These are phyloP conservation scores for Fagopyrum homotropicum DNA, from an alignment of 148 eudicot genomes.

Conservation along the genomic window DNA sequence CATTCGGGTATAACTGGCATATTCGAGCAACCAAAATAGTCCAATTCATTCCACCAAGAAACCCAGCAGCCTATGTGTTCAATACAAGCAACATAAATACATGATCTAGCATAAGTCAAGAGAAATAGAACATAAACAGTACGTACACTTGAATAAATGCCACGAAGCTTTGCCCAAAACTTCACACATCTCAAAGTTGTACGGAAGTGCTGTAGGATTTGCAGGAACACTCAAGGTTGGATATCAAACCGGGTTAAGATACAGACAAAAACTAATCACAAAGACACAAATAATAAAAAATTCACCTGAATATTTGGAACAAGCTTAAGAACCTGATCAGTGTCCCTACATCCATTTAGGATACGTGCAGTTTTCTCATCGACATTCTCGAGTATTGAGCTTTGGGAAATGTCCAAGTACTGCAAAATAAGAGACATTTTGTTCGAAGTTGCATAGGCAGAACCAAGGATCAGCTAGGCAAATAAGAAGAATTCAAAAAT, in stretches of 20 bases:
- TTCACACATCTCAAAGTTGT: conserved; percentile 36
- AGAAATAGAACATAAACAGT: background rate
- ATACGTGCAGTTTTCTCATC: conserved; percentile 51
- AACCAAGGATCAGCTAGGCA: too few species aligned
- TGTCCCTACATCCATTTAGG: conserved; percentile 52
- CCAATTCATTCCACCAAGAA: conserved; percentile 53
- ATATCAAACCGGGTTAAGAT: background rate
- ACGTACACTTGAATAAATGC: conserved; percentile 50
- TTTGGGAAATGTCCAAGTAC: conserved; percentile 43
- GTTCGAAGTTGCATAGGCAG: too few species aligned
- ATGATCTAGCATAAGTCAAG: background rate
- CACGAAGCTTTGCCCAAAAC: conserved; percentile 47
- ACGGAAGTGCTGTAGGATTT: conserved; percentile 35
- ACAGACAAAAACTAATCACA: background rate
- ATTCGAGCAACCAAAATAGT: conserved; percentile 47
- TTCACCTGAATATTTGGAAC: conserved; percentile 49
- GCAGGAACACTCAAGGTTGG: background rate
- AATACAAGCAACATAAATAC: background rate
- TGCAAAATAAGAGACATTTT: conserved; percentile 9
- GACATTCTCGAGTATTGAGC: conserved; percentile 30
- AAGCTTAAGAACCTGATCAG: conserved; percentile 40
- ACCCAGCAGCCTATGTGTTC: conserved; percentile 37
- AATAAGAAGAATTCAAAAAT: background rate
- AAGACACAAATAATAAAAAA: background rate
- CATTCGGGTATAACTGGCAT: conserved; percentile 55